These are phyloP conservation scores for Elaeis oleifera DNA, from an alignment of 202 grass and related monocot species.

Conservation along the genomic window DNA sequence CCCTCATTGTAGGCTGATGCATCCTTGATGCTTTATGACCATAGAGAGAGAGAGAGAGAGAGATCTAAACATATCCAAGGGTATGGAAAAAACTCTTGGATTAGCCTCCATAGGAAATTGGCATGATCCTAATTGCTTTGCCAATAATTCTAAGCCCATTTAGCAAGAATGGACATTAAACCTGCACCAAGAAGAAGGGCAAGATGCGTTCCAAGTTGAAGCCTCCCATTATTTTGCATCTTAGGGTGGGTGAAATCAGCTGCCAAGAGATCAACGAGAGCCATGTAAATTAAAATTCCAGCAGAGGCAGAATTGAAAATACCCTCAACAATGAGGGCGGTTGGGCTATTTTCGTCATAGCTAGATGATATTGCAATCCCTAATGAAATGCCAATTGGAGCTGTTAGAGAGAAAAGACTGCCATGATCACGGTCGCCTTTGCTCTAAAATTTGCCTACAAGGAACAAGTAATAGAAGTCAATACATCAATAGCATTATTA, in stretches of 20 bases:
- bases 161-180: conserved; percentile 83
- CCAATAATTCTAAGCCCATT: conserved; percentile 56
- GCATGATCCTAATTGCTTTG: background rate
- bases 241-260: conserved; percentile 79
- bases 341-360: conserved; percentile 57
- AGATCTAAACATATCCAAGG: background rate
- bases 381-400: conserved; percentile 63
- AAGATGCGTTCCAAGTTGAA: conserved; percentile 65
- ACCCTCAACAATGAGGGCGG: conserved; percentile 64
- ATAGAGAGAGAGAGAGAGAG: background rate
- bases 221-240: conserved; percentile 75
- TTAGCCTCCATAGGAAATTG: background rate
- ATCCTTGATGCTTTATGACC: no score
- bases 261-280: conserved; percentile 87
- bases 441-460: conserved; percentile 82
- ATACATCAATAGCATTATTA: no score
- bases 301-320: conserved; percentile 72
- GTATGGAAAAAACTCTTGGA: conserved; percentile 2
- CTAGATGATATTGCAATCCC: conserved; percentile 71
- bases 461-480: background rate
- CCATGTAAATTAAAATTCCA: conserved; percentile 95
- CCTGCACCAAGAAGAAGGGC: conserved; percentile 74
- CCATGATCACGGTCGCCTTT: conserved; percentile 68
- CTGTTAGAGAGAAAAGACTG: conserved; percentile 83
- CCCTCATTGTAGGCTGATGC: no score